phyloP scores from a whole-genome alignment of 768 basidiomycete genomes.

The Hydnum rufescens region DNA sequence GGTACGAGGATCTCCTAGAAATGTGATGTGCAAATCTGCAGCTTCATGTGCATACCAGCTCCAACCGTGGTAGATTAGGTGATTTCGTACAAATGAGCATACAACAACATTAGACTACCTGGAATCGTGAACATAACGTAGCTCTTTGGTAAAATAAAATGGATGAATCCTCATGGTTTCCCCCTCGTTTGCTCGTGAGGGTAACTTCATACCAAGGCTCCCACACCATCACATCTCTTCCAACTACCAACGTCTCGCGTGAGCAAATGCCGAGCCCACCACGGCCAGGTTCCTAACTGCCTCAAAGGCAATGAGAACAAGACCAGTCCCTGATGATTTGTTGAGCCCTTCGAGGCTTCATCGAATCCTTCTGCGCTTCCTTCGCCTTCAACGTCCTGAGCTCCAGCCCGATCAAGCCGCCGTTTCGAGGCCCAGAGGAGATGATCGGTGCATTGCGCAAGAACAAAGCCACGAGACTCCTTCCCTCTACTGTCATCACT shows the following conservation, averaged over 20 bases:
- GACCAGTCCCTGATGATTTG: not conserved
- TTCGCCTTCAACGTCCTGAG: not conserved
- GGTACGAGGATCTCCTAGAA: no score
- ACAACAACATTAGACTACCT: no score
- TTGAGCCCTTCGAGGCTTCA: no score
- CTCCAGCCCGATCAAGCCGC: not conserved
- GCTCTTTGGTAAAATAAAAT: not conserved
- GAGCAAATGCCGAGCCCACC: no score
- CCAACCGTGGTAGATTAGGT: no score
- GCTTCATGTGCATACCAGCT: no score
- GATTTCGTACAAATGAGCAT: no score
- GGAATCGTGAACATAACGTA: constrained; percentile 9
- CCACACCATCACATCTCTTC: not conserved
- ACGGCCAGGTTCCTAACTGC: no score
- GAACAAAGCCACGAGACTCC: not conserved
- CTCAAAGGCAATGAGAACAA: no score
- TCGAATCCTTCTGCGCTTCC: not conserved
- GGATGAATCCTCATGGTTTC: constrained; percentile 8
- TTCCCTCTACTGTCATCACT: not conserved
- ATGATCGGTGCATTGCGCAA: no score
- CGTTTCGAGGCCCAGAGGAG: no score
- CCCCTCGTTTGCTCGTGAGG: not conserved
- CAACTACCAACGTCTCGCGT: not conserved
- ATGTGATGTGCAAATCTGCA: no score
- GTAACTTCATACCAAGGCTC: not conserved